Base-by-base conservation (phyloP, 352 stramenopile genomes). In the Salisapilia sapeloensis region DNA sequence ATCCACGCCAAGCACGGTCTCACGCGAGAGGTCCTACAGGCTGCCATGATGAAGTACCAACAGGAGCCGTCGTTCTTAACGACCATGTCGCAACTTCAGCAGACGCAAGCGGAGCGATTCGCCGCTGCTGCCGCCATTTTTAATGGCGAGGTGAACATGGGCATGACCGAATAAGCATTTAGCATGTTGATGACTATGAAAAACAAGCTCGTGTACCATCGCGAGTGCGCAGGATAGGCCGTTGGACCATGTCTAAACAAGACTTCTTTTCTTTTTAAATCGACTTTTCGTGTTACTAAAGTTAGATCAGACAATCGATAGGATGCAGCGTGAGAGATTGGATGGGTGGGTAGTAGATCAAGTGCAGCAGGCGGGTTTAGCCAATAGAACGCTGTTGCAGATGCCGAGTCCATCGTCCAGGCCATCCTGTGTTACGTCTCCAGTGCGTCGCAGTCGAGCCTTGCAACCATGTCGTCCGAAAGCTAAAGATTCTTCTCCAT, bases 31-130 rank as follows among this genome's bases (percentile, higher is more conserved):
- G 70, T 90, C 35, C 51, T 90, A 14, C 74, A 90, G 53, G 74
- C 74, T 11, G 74, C 70, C n/a, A 90, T 90, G 74, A 90, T 90
- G 74, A 83, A 84, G 54, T 90, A 90, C 57, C 74, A 90, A 56
- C 74, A 90, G 53, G 74, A 90, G 46, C 62, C 74, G 27, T 60
- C 69, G 19, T 90, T 90, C 52, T 46, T 90, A 34, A 84, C 79
- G 60, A 56, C 66, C 39, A 86, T 90, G 74, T 83, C 71, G 33
- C 69, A 90, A 48, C 51, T 90, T 19, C 74, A 90, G 60, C 70
- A 84, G 55, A 57, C 83, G 47, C 74, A 90, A 50, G 67, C 70
- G 6, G 67, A 90, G 45, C 74, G 74, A 39, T 90, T 90, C 34
- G 69, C 71, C 3, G 66, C 66, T 4, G 74, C 74, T 12, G 74